Evolutionary conservation across 2,329 filamentous ascomycete species (phyloP).

Genomic region (Curvularia sp.): DNA sequence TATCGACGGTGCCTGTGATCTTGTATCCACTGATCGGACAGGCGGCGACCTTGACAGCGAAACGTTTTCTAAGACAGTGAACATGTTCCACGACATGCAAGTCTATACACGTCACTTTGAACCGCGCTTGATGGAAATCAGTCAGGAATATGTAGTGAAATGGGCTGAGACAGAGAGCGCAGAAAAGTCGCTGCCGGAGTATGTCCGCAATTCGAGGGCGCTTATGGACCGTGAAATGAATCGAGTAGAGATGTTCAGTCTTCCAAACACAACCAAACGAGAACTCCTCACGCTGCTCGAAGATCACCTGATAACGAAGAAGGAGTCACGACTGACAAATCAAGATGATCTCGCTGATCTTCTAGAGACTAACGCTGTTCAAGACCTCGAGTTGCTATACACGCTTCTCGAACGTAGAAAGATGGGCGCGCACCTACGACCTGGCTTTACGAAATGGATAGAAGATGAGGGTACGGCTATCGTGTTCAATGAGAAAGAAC

Average conservation of each 20-base stretch:
- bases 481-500: conserved; percentile 78
- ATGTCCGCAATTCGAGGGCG: conserved; percentile 72
- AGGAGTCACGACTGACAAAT: conserved; percentile 65
- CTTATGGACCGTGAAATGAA: conserved; percentile 75
- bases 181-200: conserved; percentile 70
- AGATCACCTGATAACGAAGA: conserved; percentile 71
- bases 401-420: conserved; percentile 74
- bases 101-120: conserved; percentile 85
- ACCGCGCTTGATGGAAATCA: conserved; percentile 71
- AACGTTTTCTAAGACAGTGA: conserved; percentile 74
- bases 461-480: conserved; percentile 75
- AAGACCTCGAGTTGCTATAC: conserved; percentile 78
- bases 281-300: conserved; percentile 78
- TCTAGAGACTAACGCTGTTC: conserved; percentile 71
- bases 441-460: conserved; percentile 82
- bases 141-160: conserved; percentile 70
- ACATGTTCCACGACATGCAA: conserved; percentile 83
- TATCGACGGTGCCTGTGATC: conserved; percentile 74
- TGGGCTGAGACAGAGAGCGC: conserved; percentile 73
- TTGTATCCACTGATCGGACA: conserved; percentile 75
- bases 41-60: conserved; percentile 64
- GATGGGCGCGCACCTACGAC: conserved; percentile 72
- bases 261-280: conserved; percentile 83
- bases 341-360: conserved; percentile 73
- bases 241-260: conserved; percentile 79